A percentile compares a stretch with the other conserved stretches of the same genome.
phyloP scores from a whole-genome alignment of 106 monocot species.

The Dioscorea alata region DNA sequence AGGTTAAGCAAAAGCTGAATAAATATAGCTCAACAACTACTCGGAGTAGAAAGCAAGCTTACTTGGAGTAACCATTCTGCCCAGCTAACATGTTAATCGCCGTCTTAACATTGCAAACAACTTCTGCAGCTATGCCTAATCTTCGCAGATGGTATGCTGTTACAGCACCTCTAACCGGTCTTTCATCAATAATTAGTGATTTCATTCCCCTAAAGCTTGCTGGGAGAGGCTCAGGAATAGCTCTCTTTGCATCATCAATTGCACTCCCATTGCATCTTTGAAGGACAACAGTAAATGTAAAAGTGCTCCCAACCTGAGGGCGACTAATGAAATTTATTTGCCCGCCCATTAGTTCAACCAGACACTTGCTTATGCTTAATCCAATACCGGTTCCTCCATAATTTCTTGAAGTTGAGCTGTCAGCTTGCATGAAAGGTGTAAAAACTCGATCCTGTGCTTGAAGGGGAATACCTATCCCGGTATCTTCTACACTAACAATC shows the following conservation, averaged over 20 bases:
- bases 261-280: slow-evolving; percentile 21
- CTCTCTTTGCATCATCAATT: slow-evolving; percentile 29
- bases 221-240: slow-evolving; percentile 44
- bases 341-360: slow-evolving; percentile 94
- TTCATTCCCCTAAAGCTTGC: slow-evolving; percentile 58
- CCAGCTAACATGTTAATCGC: slow-evolving; percentile 26
- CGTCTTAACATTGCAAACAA: slow-evolving; percentile 28
- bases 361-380: slow-evolving; percentile 90
- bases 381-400: slow-evolving; percentile 99
- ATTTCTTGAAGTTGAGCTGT: slow-evolving; percentile 92
- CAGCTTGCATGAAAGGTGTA: slow-evolving; percentile 97
- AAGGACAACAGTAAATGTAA: slow-evolving; percentile 78
- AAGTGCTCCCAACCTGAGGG: slow-evolving; percentile 87
- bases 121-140: slow-evolving; percentile 64
- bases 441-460: slow-evolving; percentile 88
- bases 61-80: slow-evolving; percentile 59
- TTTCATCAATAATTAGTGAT: slow-evolving; percentile 59
- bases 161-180: slow-evolving; percentile 70
- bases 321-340: slow-evolving; percentile 69
- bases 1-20: neutral
- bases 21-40: neutral
- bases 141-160: slow-evolving; percentile 81
- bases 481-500: slow-evolving; percentile 80
- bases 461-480: slow-evolving; percentile 85
- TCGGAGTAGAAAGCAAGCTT: neutral